phyloP scores from a whole-genome alignment of 805 yeast genomes.

The Sugiyamaella qingdaonensis region DNA sequence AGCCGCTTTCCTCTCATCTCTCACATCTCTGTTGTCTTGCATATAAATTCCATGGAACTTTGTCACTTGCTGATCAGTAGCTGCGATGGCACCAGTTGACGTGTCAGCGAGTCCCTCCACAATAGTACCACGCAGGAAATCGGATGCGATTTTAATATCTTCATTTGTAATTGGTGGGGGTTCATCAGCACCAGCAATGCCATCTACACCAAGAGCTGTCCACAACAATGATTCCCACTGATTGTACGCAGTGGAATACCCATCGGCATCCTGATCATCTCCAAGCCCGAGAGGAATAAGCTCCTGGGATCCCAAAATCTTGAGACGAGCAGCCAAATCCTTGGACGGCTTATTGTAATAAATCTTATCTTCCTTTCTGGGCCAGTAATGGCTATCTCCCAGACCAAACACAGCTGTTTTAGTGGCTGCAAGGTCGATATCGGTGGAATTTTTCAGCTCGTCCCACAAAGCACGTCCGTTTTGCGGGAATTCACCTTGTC shows the following conservation, averaged over 20 bases:
- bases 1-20: constrained; percentile 87
- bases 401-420: constrained; percentile 66
- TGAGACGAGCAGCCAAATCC: constrained; percentile 64
- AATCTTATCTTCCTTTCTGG: constrained; percentile 90
- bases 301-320: constrained; percentile 67
- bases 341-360: constrained; percentile 88
- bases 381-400: constrained; percentile 91
- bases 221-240: constrained; percentile 82
- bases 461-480: constrained; percentile 80
- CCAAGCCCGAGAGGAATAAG: constrained; percentile 80
- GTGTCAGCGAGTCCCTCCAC: constrained; percentile 77
- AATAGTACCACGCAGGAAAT: constrained; percentile 89
- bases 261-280: constrained; percentile 97
- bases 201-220: constrained; percentile 85
- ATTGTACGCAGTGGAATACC: constrained; percentile 84
- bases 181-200: constrained; percentile 76
- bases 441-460: constrained; percentile 53
- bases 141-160: constrained; percentile 85
- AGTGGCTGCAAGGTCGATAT: constrained; percentile 57
- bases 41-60: constrained; percentile 97
- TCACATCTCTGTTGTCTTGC: constrained; percentile 96
- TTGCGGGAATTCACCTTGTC: constrained; percentile 84
- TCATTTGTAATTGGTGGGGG: constrained; percentile 94
- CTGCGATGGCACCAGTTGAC: constrained; percentile 85
- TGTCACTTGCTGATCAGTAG: constrained; percentile 88